Conservation (phyloP, 1,284 basidiomycete species). For the Puccinia polysora region DNA sequence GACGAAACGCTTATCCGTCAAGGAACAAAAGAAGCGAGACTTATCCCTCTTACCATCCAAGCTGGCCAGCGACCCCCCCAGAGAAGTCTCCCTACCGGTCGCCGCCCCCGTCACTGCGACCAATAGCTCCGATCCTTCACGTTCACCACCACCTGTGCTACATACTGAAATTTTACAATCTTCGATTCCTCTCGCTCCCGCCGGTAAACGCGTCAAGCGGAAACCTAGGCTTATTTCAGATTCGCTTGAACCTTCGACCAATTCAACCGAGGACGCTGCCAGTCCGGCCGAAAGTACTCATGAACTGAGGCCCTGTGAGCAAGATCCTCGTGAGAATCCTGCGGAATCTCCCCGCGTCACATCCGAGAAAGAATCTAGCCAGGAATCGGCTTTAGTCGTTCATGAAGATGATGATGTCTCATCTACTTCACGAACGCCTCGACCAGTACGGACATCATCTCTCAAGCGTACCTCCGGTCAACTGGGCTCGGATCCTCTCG, state of each 20-base stretch:
- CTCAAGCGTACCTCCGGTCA: too few relatives aligned
- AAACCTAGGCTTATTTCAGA: conserved; percentile 14
- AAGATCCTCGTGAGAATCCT: too few relatives aligned
- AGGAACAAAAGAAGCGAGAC: background rate
- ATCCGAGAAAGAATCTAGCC: too few relatives aligned
- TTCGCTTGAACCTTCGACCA: background rate
- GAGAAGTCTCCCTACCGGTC: background rate
- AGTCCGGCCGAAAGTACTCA: background rate
- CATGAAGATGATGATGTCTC: too few relatives aligned
- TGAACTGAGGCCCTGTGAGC: too few relatives aligned
- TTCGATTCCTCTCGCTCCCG: too few relatives aligned
- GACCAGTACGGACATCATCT: too few relatives aligned
- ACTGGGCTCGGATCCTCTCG: too few relatives aligned
- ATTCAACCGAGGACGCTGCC: background rate
- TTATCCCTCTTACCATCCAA: conserved; percentile 3
- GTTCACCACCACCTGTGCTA: background rate
- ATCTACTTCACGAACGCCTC: too few relatives aligned
- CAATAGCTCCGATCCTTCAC: background rate
- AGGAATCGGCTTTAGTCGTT: too few relatives aligned
- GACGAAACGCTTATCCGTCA: conserved; percentile 5
- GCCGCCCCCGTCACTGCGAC: background rate
- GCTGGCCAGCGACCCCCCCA: background rate
- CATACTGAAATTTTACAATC: too few relatives aligned
- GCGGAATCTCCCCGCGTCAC: too few relatives aligned
- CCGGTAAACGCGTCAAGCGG: conserved; percentile 10